Evolutionary conservation across 345 rosid genomes (phyloP).

Genomic region (Populus deltoides): DNA sequence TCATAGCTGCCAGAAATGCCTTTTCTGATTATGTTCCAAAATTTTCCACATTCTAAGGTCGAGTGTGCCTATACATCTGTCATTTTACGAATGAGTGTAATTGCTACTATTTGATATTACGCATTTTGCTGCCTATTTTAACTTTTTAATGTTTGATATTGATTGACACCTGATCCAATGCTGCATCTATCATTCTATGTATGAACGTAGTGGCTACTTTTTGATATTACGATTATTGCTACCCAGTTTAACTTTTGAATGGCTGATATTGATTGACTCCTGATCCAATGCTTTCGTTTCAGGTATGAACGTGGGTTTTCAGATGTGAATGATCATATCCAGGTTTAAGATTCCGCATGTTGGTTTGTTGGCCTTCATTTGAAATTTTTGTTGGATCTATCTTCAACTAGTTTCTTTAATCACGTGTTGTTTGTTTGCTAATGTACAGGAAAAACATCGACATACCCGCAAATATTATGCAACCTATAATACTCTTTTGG

Average conservation of each 20-base stretch:
- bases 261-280: not conserved
- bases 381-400: not conserved
- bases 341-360: slow-evolving; percentile 39
- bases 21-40: not conserved
- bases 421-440: slow-evolving; percentile 17
- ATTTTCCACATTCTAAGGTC: not conserved
- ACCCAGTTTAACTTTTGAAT: not conserved
- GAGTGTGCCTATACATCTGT: not conserved
- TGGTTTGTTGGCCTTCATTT: not conserved
- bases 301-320: slow-evolving; percentile 77
- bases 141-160: too few species aligned
- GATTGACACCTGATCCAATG: too few species aligned
- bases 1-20: not conserved
- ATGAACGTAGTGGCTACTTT: not conserved
- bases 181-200: not conserved
- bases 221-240: not conserved
- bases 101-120: not conserved
- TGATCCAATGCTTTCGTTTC: slow-evolving; percentile 23
- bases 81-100: not conserved
- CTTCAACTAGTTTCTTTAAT: not conserved
- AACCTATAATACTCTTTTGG: slow-evolving; percentile 78
- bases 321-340: slow-evolving; percentile 72
- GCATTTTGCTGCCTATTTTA: not conserved
- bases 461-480: slow-evolving; percentile 78
- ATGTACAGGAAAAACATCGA: slow-evolving; percentile 63